Percentiles rank a stretch among this genome's conserved stretches.
These are phyloP conservation scores for Chrysochromulina tobinii DNA, from an alignment of 78 protist species.

Conservation along the genomic window DNA sequence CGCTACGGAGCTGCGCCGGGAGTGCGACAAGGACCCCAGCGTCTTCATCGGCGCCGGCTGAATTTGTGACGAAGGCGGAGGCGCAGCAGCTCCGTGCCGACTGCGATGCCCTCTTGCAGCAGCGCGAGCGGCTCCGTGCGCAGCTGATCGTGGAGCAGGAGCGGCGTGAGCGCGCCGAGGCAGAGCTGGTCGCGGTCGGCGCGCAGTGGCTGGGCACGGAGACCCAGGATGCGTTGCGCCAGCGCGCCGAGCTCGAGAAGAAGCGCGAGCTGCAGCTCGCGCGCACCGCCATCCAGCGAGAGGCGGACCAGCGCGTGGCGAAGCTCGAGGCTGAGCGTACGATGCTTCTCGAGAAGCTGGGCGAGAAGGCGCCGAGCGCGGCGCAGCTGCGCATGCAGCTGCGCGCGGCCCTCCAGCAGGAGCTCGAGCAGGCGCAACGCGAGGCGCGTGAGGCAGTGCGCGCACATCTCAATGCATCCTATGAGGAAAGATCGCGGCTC, in stretches of 20 bases:
- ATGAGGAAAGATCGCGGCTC: neutral
- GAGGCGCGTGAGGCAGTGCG: neutral
- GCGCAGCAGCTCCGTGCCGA: neutral
- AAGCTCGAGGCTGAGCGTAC: neutral
- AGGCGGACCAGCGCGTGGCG: neutral
- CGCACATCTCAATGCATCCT: neutral
- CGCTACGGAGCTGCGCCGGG: no score
- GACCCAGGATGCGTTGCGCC: neutral
- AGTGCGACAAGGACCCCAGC: no score
- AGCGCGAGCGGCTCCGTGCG: neutral
- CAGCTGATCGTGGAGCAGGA: neutral
- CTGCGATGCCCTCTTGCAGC: neutral
- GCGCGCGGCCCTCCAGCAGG: neutral
- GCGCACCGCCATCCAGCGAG: neutral
- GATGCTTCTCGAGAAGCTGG: neutral
- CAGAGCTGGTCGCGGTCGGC: neutral
- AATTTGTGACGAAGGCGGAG: neutral
- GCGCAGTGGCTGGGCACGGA: conserved; percentile 20
- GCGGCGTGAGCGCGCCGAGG: neutral
- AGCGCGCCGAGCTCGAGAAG: neutral
- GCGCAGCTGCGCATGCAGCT: neutral
- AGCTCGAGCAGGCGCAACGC: neutral
- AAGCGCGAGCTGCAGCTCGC: neutral
- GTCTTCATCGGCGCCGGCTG: no score
- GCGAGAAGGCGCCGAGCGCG: neutral